Evolutionary conservation across 2,329 filamentous ascomycete genomes (phyloP).

Genomic region (Calonectria pauciramosa): DNA sequence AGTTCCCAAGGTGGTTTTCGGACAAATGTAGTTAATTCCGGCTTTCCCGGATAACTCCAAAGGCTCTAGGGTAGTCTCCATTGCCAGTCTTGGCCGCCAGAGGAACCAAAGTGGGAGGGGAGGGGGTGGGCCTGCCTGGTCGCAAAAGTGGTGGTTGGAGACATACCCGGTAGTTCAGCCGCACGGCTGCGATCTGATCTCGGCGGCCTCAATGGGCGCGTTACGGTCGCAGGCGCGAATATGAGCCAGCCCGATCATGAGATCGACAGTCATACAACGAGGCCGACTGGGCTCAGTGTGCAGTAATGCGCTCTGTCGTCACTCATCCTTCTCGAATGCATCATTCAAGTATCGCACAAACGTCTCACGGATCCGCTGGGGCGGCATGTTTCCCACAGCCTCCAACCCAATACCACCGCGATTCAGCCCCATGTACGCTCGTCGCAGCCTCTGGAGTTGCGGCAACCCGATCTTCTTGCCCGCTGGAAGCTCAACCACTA

Average conservation of each 20-base stretch:
- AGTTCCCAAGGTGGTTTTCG: slow-evolving; percentile 4
- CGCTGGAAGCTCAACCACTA: slow-evolving; percentile 74
- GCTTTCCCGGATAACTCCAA: background rate
- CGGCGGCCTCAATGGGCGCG: background rate
- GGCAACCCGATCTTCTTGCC: slow-evolving; percentile 76
- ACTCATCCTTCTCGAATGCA: slow-evolving; percentile 71
- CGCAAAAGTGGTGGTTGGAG: background rate
- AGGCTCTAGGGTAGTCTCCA: background rate
- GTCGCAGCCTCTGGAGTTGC: slow-evolving; percentile 81
- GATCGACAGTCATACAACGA: background rate
- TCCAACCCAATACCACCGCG: slow-evolving; percentile 76
- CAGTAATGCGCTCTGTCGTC: slow-evolving; percentile 31
- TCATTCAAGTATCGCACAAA: slow-evolving; percentile 79
- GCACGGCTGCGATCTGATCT: background rate
- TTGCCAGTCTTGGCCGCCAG: background rate
- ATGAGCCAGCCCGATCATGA: background rate
- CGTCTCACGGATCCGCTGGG: slow-evolving; percentile 69
- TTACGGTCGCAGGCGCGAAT: background rate
- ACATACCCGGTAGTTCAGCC: background rate
- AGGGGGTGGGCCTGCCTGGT: background rate
- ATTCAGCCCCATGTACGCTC: slow-evolving; percentile 84
- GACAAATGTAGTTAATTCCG: background rate
- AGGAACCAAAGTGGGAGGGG: background rate
- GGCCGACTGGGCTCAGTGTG: background rate
- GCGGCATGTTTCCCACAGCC: slow-evolving; percentile 66